Evolutionary conservation across 202 grass and related monocot species (phyloP).

Genomic region (Brachypodium distachyon): DNA sequence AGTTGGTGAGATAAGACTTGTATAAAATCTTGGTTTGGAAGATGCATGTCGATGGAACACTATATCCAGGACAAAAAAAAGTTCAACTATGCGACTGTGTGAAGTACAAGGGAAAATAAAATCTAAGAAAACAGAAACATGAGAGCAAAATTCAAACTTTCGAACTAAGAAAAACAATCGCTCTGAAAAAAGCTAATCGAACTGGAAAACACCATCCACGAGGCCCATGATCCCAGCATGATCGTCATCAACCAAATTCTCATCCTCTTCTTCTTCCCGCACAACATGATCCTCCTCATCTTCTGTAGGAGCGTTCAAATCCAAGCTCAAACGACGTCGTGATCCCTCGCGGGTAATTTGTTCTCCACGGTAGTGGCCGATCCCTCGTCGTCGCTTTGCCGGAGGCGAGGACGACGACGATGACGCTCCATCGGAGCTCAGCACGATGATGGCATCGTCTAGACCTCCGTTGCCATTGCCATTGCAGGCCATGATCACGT

Average conservation of each 20-base stretch:
- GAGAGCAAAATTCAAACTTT: neutral
- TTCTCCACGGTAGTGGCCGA: neutral
- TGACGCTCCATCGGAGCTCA: slow-evolving; percentile 22
- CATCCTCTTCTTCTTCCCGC: neutral
- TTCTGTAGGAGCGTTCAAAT: slow-evolving; percentile 44
- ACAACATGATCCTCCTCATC: too few species aligned
- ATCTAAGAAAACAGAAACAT: too few species aligned
- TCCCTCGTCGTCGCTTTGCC: slow-evolving; percentile 1
- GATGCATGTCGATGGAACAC: too few species aligned
- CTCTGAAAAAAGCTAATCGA: too few species aligned
- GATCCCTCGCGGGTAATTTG: neutral
- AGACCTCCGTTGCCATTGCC: slow-evolving; percentile 28
- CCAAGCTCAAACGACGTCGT: slow-evolving; percentile 27
- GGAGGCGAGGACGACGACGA: slow-evolving; percentile 15
- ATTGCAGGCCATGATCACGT: slow-evolving; percentile 7
- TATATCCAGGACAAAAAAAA: too few species aligned
- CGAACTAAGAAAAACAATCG: too few species aligned
- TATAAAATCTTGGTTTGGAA: too few species aligned
- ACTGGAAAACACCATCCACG: slow-evolving; percentile 42
- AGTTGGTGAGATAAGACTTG: too few species aligned
- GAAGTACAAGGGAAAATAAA: too few species aligned
- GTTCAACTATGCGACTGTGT: too few species aligned
- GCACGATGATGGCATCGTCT: slow-evolving; percentile 51
- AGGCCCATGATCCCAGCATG: slow-evolving; percentile 9
- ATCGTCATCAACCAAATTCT: neutral